Base-by-base conservation (phyloP, 305 asterid species). In the Rubia balearica region DNA sequence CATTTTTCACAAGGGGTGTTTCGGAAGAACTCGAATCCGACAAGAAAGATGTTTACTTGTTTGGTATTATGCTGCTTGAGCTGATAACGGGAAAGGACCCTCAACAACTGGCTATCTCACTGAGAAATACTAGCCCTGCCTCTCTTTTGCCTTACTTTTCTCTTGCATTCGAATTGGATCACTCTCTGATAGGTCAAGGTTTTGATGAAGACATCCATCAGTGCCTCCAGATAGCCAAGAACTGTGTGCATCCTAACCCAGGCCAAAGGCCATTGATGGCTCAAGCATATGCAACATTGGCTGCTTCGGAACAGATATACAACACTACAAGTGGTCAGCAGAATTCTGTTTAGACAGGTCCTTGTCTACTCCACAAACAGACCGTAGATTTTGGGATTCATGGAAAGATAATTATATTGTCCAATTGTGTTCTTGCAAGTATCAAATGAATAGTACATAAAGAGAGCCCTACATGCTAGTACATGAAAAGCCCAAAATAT, bases 261-360 rank as follows among this genome's bases (percentile, higher is more conserved):
- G 60, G 63, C 22, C 77, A 65, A n/a, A 61, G 84, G 71, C 81
- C 81, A 67, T 63, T 61, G 1, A 80, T 77, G 80, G 63, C 46
- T 56, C 66, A 77, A 61, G 81, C 77, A 6, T 64, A 77, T 68
- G 70, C 62, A 40, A 61, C 65, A 67, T 27, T 76, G 41, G 40
- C 21, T 6, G 61, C n/a, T n/a, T n/a, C n/a, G n/a, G n/a, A n/a
- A n/a, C n/a, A n/a, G n/a, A n/a, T n/a, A n/a, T n/a, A n/a, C n/a
- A n/a, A n/a, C n/a, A n/a, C n/a, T n/a, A n/a, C n/a, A n/a, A n/a
- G n/a, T n/a, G n/a, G n/a, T n/a, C n/a, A n/a, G n/a, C n/a, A n/a
- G n/a, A n/a, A n/a, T n/a, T n/a, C n/a, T n/a, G n/a, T n/a, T n/a
- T n/a, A n/a, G n/a, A n/a, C n/a, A n/a, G n/a, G n/a, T n/a, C n/a